Percentiles rank a stretch among this genome's conserved stretches.
phyloP scores from a whole-genome alignment of 768 basidiomycete genomes.

The Pisolithus tinctorius region DNA sequence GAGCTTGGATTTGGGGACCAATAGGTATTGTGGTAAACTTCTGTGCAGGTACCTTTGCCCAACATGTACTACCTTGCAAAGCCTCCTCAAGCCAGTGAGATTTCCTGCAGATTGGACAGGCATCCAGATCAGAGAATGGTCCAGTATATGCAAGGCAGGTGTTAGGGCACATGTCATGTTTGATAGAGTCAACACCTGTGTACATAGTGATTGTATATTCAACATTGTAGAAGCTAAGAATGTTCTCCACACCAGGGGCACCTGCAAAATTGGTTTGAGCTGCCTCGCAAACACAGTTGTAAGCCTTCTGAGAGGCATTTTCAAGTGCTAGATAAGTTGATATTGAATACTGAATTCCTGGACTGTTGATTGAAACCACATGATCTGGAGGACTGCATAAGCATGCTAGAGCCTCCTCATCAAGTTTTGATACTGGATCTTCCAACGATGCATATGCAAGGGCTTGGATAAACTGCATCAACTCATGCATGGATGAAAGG shows the following conservation, averaged over 20 bases:
- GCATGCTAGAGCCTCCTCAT: no score
- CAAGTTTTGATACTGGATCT: no score
- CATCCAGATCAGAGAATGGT: slow-evolving; percentile 21
- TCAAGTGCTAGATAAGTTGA: not conserved
- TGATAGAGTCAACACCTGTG: slow-evolving; percentile 28
- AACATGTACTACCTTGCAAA: not conserved
- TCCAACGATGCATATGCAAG: no score
- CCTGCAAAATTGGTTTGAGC: slow-evolving; percentile 7
- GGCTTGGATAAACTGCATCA: no score
- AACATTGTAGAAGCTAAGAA: slow-evolving; percentile 15
- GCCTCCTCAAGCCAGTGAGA: slow-evolving; percentile 19
- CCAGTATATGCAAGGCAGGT: slow-evolving; percentile 37
- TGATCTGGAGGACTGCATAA: no score
- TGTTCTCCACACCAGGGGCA: slow-evolving; percentile 7
- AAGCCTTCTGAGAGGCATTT: slow-evolving; percentile 26
- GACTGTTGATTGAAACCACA: not conserved
- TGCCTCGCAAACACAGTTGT: slow-evolving; percentile 19
- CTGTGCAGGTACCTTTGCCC: slow-evolving; percentile 24
- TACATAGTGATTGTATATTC: not conserved
- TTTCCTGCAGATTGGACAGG: slow-evolving; percentile 28
- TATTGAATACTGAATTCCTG: not conserved
- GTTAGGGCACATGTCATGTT: slow-evolving; percentile 37
- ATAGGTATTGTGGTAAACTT: slow-evolving; percentile 33
- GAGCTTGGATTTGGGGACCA: slow-evolving; percentile 39
- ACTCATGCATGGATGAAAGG: no score